These are phyloP conservation scores for Mucor sp. DNA, from an alignment of 371 early-diverging fungal species.

Conservation along the genomic window DNA sequence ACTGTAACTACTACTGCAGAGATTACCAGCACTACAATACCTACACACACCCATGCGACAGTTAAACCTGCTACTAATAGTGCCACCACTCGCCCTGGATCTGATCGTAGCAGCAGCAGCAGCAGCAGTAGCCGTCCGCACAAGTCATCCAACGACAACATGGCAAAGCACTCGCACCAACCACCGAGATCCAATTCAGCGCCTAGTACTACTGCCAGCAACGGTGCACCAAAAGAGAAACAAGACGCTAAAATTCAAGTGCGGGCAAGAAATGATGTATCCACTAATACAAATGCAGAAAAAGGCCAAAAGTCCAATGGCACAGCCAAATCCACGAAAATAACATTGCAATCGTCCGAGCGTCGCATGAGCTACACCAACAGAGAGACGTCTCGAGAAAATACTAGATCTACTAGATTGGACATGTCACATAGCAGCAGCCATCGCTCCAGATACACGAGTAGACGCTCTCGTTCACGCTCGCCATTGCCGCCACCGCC, in stretches of 20 bases:
- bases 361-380: background rate
- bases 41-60: background rate
- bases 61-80: background rate
- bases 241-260: background rate
- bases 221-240: background rate
- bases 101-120: background rate
- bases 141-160: background rate
- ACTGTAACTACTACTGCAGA: background rate
- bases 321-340: background rate
- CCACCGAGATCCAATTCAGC: background rate
- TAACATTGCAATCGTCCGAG: background rate
- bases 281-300: background rate
- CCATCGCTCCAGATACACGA: background rate
- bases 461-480: background rate
- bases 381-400: background rate
- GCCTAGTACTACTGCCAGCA: background rate
- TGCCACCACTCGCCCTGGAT: background rate
- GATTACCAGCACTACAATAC: background rate
- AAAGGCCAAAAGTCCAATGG: background rate
- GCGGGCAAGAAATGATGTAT: background rate
- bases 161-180: background rate
- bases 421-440: background rate
- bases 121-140: background rate
- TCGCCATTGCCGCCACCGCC: conserved; percentile 1
- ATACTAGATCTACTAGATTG: background rate